Percentiles rank a stretch among this genome's conserved stretches.
These are phyloP conservation scores for Trichophyton verrucosum DNA, from an alignment of 2,329 filamentous ascomycete genomes.

Conservation along the genomic window DNA sequence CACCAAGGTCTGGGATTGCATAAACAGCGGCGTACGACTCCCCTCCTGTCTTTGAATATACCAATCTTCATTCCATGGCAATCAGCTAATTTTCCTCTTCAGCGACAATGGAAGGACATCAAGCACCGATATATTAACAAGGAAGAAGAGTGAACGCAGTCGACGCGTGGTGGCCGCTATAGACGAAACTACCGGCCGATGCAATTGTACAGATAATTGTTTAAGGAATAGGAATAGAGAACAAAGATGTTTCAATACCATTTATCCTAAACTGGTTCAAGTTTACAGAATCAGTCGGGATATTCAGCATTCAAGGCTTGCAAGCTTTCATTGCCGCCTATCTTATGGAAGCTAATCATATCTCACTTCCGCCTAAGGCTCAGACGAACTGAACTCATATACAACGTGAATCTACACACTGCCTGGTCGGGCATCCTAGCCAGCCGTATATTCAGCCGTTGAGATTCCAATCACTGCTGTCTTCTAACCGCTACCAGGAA, in stretches of 20 bases:
- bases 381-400: too few species aligned
- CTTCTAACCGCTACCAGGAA: too few species aligned
- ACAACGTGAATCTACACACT: too few species aligned
- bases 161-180: background rate
- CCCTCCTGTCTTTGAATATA: background rate
- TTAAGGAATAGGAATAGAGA: background rate
- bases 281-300: background rate
- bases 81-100: background rate
- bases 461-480: too few species aligned
- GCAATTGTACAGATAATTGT: slow-evolving; percentile 1
- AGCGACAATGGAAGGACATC: slow-evolving; percentile 99
- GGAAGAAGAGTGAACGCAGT: slow-evolving; percentile 33
- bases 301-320: background rate
- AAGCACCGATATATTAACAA: slow-evolving; percentile 72
- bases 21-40: slow-evolving; percentile 78
- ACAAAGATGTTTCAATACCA: background rate
- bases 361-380: too few species aligned
- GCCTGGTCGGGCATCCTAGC: too few species aligned
- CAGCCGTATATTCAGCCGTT: too few species aligned
- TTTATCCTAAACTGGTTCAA: background rate
- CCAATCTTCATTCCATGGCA: background rate
- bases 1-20: slow-evolving; percentile 76
- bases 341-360: too few species aligned
- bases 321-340: background rate
- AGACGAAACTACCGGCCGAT: background rate